phyloP scores from a whole-genome alignment of 2,329 filamentous ascomycete species.

The Clonostachys rosea region DNA sequence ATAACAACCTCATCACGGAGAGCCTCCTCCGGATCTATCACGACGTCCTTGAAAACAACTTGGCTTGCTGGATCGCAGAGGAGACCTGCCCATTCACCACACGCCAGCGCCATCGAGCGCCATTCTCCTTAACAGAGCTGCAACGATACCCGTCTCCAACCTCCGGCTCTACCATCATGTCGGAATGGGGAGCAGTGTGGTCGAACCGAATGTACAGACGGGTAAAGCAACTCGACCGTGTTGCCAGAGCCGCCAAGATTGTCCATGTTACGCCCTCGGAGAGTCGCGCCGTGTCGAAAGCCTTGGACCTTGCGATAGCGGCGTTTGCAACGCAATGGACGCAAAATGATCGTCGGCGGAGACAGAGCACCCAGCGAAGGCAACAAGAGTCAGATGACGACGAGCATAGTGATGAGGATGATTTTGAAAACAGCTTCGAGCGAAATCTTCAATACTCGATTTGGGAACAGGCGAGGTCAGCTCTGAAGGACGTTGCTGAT shows the following conservation, averaged over 20 bases:
- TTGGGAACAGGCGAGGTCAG: slow-evolving; percentile 29
- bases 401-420: background rate
- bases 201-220: slow-evolving; percentile 43
- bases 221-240: slow-evolving; percentile 39
- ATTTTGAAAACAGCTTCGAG: slow-evolving; percentile 25
- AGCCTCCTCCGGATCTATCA: slow-evolving; percentile 44
- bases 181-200: slow-evolving; percentile 27
- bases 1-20: slow-evolving; percentile 28
- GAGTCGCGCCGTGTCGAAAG: slow-evolving; percentile 35
- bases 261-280: slow-evolving; percentile 32
- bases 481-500: slow-evolving; percentile 26
- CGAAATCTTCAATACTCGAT: slow-evolving; percentile 26
- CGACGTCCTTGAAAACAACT: slow-evolving; percentile 46
- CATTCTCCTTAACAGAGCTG: too few relatives aligned
- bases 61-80: slow-evolving; percentile 50
- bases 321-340: slow-evolving; percentile 46
- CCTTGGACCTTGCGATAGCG: slow-evolving; percentile 43
- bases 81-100: slow-evolving; percentile 42
- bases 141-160: background rate
- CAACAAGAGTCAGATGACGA: background rate
- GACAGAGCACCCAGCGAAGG: background rate
- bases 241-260: slow-evolving; percentile 30
- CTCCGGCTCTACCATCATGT: slow-evolving; percentile 7
- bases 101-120: background rate
- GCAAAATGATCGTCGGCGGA: slow-evolving; percentile 1